Evolutionary conservation across 345 rosid species (phyloP), one percentile per base, ranked within the genome.

Genomic region (Aethionema arabicum): DNA sequence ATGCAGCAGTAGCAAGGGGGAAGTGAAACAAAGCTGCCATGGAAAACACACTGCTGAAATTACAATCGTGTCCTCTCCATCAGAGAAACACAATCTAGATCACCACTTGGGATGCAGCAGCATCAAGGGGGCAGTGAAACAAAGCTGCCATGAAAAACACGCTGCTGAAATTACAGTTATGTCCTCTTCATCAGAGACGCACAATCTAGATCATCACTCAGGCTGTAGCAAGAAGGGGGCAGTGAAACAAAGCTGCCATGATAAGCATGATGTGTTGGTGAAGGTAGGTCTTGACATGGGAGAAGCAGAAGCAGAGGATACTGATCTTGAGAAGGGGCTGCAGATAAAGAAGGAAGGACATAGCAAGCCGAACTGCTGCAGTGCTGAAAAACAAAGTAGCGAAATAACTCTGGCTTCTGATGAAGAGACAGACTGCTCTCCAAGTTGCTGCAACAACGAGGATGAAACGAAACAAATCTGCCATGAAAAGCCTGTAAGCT

Each of bases 381-480:
- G 13, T 21, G 66, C 52, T 32, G 58, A n/a, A 40, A 62, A 40
- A 8, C 37, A 62, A 62, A 45, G 56, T 1, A 66, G n/a, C 9
- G 66, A 65, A 40, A 71, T 65, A 11, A 59, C 56, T 44, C 32
- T 52, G 44, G 71, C 33, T 52, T 51, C 52, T 9, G 75, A 44
- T 16, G 56, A 65, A 58, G 60, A 57, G n/a, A 33, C 29, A 10
- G 55, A 38, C 15, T 59, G 45, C 9, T 29, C 48, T 27, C 16
- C 8, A 0, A 50, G 16, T 43, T 65, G 66, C 32, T 60, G 65
- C 11, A 39, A 16, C 7, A 12, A 36, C 40, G 52, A 65, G 36
- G 39, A 68, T 47, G 60, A 59, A 27, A 53, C 39, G 33, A 50
- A 29, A 49, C 33, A 56, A 56, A 27, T 8, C 33, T 48, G 63